phyloP scores from a whole-genome alignment of 345 rosid species.

The Boechera stricta region DNA sequence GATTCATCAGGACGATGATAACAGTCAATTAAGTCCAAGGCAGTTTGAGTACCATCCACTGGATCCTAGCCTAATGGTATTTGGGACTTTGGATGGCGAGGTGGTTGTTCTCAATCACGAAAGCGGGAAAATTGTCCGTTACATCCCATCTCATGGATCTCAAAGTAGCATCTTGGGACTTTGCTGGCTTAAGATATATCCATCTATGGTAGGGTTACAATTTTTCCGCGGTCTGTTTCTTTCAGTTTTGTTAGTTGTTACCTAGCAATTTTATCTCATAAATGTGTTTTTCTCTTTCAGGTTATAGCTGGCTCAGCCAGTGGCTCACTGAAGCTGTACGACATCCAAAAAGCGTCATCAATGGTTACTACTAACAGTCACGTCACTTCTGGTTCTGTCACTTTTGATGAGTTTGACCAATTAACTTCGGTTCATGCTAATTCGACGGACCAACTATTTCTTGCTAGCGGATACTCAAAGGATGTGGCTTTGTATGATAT shows the following conservation, averaged over 20 bases:
- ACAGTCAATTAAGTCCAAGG: constrained; percentile 72
- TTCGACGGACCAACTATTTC: constrained; percentile 83
- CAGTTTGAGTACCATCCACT: constrained; percentile 97
- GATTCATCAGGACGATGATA: constrained; percentile 48
- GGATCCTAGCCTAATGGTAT: constrained; percentile 74
- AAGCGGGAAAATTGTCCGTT: constrained; percentile 72
- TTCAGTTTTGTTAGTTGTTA: constrained; percentile 20
- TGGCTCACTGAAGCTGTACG: constrained; percentile 82
- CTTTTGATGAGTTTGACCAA: constrained; percentile 88
- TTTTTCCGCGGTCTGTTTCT: neutral
- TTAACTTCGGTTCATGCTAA: constrained; percentile 93
- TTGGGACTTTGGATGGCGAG: constrained; percentile 95
- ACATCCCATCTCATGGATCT: constrained; percentile 74
- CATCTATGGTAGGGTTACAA: constrained; percentile 65
- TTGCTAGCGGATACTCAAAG: constrained; percentile 92
- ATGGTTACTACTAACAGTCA: constrained; percentile 42
- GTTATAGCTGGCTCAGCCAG: constrained; percentile 95
- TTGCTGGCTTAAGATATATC: constrained; percentile 90
- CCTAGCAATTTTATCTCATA: neutral
- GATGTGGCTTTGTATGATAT: constrained; percentile 89
- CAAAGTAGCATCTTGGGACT: constrained; percentile 88
- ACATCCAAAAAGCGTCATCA: constrained; percentile 60
- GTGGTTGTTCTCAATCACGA: constrained; percentile 91
- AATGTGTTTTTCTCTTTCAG: constrained; percentile 49
- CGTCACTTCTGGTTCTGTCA: constrained; percentile 52